Conservation (phyloP, 257 asterid genomes). For the Ophiorrhiza pumila region DNA sequence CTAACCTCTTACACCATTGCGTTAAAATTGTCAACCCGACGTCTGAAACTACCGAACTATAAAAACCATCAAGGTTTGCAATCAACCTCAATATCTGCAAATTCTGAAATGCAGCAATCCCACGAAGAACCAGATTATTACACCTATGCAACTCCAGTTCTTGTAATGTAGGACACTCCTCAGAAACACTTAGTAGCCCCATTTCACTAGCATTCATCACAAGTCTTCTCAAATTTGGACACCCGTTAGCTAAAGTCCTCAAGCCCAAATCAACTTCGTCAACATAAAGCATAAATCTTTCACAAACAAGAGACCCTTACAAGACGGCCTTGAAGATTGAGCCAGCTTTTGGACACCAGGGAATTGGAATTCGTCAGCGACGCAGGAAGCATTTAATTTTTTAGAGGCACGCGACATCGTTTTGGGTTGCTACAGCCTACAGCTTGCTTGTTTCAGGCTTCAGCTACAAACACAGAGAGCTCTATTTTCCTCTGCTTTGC, state of each 20-base stretch:
- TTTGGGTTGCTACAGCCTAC: slow-evolving; percentile 11
- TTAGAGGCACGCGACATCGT: slow-evolving; percentile 49
- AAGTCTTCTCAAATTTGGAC: slow-evolving; percentile 54
- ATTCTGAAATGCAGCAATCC: slow-evolving; percentile 62
- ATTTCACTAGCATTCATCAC: slow-evolving; percentile 59
- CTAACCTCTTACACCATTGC: slow-evolving; percentile 66
- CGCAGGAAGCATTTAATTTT: slow-evolving; percentile 44
- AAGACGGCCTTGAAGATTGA: slow-evolving; percentile 77
- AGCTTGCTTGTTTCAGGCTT: slow-evolving; percentile 7
- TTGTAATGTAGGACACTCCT: slow-evolving; percentile 68
- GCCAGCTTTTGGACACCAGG: slow-evolving; percentile 80
- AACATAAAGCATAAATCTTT: slow-evolving; percentile 33
- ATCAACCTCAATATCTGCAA: slow-evolving; percentile 57
- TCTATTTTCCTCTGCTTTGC: neutral
- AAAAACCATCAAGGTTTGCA: slow-evolving; percentile 46
- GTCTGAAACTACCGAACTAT: slow-evolving; percentile 53
- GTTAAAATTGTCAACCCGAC: slow-evolving; percentile 70
- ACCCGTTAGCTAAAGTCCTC: slow-evolving; percentile 46
- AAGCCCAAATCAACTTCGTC: slow-evolving; percentile 60
- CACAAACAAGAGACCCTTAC: slow-evolving; percentile 45
- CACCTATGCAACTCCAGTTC: slow-evolving; percentile 63
- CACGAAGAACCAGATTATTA: slow-evolving; percentile 58
- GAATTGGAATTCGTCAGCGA: slow-evolving; percentile 54
- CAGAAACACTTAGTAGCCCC: slow-evolving; percentile 63
- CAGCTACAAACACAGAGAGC: neutral